These are phyloP conservation scores for Xylaria sp. DNA, from an alignment of 2,329 filamentous ascomycete species.

Conservation along the genomic window DNA sequence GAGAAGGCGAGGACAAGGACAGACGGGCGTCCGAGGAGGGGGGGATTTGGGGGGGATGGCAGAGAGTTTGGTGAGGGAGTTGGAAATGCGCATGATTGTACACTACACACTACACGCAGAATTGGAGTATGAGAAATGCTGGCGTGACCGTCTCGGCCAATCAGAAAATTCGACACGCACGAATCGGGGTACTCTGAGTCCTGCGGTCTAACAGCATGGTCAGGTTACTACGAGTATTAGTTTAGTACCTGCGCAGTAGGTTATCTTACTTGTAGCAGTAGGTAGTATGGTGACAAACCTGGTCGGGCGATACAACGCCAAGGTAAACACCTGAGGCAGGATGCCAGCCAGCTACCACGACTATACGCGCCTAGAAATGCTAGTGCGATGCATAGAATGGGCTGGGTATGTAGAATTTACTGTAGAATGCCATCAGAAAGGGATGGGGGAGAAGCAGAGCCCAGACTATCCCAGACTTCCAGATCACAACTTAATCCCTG, in stretches of 20 bases:
- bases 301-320: constrained; percentile 13
- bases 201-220: not conserved
- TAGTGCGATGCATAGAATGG: not conserved
- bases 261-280: not conserved
- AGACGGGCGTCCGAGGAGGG: constrained; percentile 31
- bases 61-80: constrained; percentile 44
- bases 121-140: constrained; percentile 37
- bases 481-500: constrained; percentile 40
- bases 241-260: no score
- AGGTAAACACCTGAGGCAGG: not conserved
- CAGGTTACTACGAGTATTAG: not conserved
- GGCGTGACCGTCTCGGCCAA: constrained; percentile 48
- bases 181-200: constrained; percentile 27
- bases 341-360: not conserved
- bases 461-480: constrained; percentile 6
- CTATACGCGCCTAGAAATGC: not conserved
- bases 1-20: constrained; percentile 45
- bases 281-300: constrained; percentile 17
- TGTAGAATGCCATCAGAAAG: constrained; percentile 21
- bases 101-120: constrained; percentile 36
- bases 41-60: constrained; percentile 35
- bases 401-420: not conserved
- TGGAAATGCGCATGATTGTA: constrained; percentile 44
- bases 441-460: constrained; percentile 12
- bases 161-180: constrained; percentile 54